Percentiles rank a stretch among this genome's conserved stretches.
Evolutionary conservation across 2,329 filamentous ascomycete genomes (phyloP).

Genomic region (Diplodia corticola): DNA sequence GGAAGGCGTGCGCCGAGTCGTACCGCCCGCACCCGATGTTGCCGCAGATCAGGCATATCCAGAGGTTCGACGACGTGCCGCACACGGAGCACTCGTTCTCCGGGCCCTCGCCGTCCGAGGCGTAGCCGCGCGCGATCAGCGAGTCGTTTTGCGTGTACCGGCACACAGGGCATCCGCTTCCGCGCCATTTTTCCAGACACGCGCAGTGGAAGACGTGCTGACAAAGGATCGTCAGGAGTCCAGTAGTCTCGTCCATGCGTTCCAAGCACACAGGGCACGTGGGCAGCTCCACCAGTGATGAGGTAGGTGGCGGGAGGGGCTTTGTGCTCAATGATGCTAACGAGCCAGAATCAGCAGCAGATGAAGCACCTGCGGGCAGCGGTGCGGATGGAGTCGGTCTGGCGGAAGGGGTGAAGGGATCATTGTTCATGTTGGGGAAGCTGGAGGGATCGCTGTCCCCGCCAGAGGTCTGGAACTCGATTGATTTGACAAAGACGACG

Average conservation of each 20-base stretch:
- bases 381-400: slow-evolving; percentile 39
- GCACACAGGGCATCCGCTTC: slow-evolving; percentile 90
- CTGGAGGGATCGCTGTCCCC: slow-evolving; percentile 47
- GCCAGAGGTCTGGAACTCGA: slow-evolving; percentile 72
- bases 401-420: slow-evolving; percentile 65
- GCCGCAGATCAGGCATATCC: slow-evolving; percentile 94
- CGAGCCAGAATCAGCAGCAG: slow-evolving; percentile 35
- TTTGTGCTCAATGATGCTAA: slow-evolving; percentile 56
- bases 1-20: slow-evolving; percentile 88
- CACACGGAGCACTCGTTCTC: slow-evolving; percentile 80
- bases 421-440: slow-evolving; percentile 63
- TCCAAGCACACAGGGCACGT: slow-evolving; percentile 96
- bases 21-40: slow-evolving; percentile 93
- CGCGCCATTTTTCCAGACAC: slow-evolving; percentile 94
- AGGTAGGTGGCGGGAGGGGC: slow-evolving; percentile 71
- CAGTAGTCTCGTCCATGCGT: slow-evolving; percentile 96
- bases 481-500: slow-evolving; percentile 90
- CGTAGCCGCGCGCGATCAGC: slow-evolving; percentile 32
- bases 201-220: slow-evolving; percentile 98
- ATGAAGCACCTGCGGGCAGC: slow-evolving; percentile 36
- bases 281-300: slow-evolving; percentile 83
- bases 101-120: slow-evolving; percentile 49
- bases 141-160: slow-evolving; percentile 74
- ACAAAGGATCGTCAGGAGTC: slow-evolving; percentile 91
- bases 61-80: slow-evolving; percentile 77